These are phyloP conservation scores for Dipodascus geniculatus DNA, from an alignment of 805 yeast species.

Conservation along the genomic window DNA sequence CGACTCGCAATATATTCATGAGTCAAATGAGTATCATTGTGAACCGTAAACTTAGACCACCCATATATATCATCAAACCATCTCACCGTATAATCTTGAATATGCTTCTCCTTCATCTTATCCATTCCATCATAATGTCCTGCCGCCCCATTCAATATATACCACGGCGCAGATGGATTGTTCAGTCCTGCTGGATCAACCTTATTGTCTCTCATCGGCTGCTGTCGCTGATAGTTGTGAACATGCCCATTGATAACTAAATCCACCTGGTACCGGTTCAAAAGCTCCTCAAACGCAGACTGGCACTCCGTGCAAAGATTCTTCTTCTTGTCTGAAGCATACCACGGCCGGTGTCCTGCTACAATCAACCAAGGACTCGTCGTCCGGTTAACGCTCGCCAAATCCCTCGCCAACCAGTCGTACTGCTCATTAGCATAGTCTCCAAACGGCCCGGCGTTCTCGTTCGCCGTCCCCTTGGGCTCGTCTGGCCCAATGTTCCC, in stretches of 20 bases:
- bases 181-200: slow-evolving; percentile 20
- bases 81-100: background rate
- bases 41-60: slow-evolving; percentile 22
- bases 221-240: slow-evolving; percentile 17
- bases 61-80: slow-evolving; percentile 12
- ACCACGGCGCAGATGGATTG: slow-evolving; percentile 23
- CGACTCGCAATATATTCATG: slow-evolving; percentile 21
- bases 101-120: slow-evolving; percentile 4
- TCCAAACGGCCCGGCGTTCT: slow-evolving; percentile 15
- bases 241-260: slow-evolving; percentile 18
- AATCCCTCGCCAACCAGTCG: slow-evolving; percentile 22
- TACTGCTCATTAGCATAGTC: slow-evolving; percentile 16
- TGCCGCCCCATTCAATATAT: slow-evolving; percentile 23
- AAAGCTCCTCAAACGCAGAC: slow-evolving; percentile 16
- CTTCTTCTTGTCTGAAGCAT: slow-evolving; percentile 15
- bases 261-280: slow-evolving; percentile 17
- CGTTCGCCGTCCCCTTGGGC: slow-evolving; percentile 9
- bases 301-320: slow-evolving; percentile 13
- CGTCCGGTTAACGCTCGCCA: slow-evolving; percentile 19
- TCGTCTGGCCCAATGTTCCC: slow-evolving; percentile 14
- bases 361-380: slow-evolving; percentile 22
- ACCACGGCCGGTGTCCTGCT: slow-evolving; percentile 24
- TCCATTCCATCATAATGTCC: slow-evolving; percentile 24
- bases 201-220: slow-evolving; percentile 15
- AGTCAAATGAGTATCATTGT: slow-evolving; percentile 22